Conservation (phyloP, 2,329 filamentous ascomycete genomes). For the Falciphora oryzae region DNA sequence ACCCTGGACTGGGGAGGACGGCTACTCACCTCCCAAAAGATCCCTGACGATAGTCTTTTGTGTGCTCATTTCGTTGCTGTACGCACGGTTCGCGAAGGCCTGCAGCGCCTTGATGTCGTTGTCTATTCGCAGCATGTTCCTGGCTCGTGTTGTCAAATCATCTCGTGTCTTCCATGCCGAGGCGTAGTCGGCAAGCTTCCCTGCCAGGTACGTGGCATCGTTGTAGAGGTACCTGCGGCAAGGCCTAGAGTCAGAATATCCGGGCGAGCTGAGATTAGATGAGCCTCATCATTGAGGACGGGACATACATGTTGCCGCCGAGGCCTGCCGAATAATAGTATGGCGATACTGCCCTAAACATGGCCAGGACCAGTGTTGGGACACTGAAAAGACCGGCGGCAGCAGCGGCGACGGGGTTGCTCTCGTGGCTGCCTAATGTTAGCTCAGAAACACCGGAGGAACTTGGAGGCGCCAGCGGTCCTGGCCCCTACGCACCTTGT, state of each 20-base stretch:
- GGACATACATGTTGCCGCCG: conserved; percentile 57
- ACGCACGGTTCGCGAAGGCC: conserved; percentile 56
- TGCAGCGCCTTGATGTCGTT: conserved; percentile 54
- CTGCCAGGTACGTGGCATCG: conserved; percentile 58
- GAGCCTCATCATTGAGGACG: neutral
- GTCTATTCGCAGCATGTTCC: conserved; percentile 51
- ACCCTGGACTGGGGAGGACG: neutral
- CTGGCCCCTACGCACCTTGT: conserved; percentile 31
- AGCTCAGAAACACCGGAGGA: neutral
- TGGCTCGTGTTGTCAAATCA: conserved; percentile 44
- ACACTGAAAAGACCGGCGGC: conserved; percentile 65
- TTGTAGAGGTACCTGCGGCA: conserved; percentile 57
- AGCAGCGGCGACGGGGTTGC: conserved; percentile 58
- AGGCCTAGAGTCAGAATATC: conserved; percentile 15
- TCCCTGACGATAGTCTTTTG: conserved; percentile 58
- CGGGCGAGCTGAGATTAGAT: neutral
- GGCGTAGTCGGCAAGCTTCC: conserved; percentile 45
- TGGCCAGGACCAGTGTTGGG: conserved; percentile 67
- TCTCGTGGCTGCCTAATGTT: conserved; percentile 29
- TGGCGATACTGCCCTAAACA: conserved; percentile 72
- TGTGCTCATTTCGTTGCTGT: conserved; percentile 53
- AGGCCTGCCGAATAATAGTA: conserved; percentile 62
- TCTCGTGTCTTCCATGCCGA: conserved; percentile 46
- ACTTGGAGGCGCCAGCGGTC: neutral
- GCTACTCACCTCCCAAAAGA: conserved; percentile 44